Evolutionary conservation across 352 stramenopile species (phyloP).

Genomic region (Phytophthora pluvialis): DNA sequence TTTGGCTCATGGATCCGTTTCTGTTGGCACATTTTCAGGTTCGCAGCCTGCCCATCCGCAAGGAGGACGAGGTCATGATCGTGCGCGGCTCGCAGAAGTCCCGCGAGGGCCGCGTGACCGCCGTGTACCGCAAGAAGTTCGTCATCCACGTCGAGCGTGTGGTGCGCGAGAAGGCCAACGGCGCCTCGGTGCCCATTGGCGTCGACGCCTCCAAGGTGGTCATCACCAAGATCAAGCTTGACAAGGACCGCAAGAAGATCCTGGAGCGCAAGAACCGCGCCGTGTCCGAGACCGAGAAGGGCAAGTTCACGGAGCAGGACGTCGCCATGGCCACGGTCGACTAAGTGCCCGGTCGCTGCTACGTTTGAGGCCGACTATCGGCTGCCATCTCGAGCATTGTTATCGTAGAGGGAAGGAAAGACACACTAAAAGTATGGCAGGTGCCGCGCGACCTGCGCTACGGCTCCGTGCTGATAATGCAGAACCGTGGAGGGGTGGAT

Average conservation of each 20-base stretch:
- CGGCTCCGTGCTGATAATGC: slow-evolving; percentile 26
- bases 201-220: slow-evolving; percentile 98
- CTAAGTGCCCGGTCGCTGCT: slow-evolving; percentile 51
- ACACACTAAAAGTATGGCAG: slow-evolving; percentile 35
- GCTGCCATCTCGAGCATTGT: slow-evolving; percentile 40
- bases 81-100: slow-evolving; percentile 98
- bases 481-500: slow-evolving; percentile 20
- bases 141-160: slow-evolving; percentile 99
- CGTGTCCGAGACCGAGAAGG: slow-evolving; percentile 79
- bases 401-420: slow-evolving; percentile 54
- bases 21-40: slow-evolving; percentile 62
- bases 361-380: slow-evolving; percentile 9
- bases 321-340: slow-evolving; percentile 91
- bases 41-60: slow-evolving; percentile 98
- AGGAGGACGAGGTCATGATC: slow-evolving; percentile 99
- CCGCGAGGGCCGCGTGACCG: slow-evolving; percentile 98
- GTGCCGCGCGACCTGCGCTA: slow-evolving; percentile 9
- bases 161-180: slow-evolving; percentile 98
- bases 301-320: slow-evolving; percentile 91
- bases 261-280: slow-evolving; percentile 98
- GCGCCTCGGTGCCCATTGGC: slow-evolving; percentile 95
- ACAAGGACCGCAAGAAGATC: slow-evolving; percentile 99
- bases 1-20: slow-evolving; percentile 1
- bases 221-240: slow-evolving; percentile 99
- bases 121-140: slow-evolving; percentile 99